Evolutionary conservation across 2,329 filamentous ascomycete species (phyloP).

Genomic region (Cladosporium sp.): DNA sequence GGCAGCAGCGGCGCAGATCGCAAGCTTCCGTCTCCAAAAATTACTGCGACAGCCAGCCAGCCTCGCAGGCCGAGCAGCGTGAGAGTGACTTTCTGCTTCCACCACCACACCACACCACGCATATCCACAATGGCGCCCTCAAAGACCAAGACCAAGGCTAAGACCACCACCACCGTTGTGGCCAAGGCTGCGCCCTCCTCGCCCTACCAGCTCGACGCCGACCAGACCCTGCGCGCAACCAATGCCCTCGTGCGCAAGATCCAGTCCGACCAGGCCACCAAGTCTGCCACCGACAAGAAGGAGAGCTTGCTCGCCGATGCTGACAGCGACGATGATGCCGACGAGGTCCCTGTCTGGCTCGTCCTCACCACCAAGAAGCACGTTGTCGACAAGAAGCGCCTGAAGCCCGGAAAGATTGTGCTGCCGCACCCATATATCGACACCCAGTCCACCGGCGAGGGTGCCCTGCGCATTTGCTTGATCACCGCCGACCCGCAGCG

Average conservation of each 20-base stretch:
- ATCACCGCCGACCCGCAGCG: slow-evolving; percentile 82
- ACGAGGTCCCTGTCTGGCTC: slow-evolving; percentile 56
- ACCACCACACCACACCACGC: slow-evolving; percentile 4
- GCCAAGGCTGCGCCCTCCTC: slow-evolving; percentile 29
- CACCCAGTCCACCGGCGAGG: slow-evolving; percentile 40
- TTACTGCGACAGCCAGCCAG: neutral
- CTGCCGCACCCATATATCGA: slow-evolving; percentile 59
- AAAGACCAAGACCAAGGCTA: neutral
- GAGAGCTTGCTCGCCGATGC: slow-evolving; percentile 52
- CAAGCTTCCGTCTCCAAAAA: slow-evolving; percentile 2
- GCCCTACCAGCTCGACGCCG: slow-evolving; percentile 42
- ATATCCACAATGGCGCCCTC: slow-evolving; percentile 25
- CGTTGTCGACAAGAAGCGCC: slow-evolving; percentile 66
- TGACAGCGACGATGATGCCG: slow-evolving; percentile 41
- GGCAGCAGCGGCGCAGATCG: neutral
- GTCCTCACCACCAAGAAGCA: slow-evolving; percentile 63
- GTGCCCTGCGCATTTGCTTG: slow-evolving; percentile 67
- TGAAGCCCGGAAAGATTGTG: slow-evolving; percentile 78
- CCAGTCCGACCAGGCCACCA: slow-evolving; percentile 38
- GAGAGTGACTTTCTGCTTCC: neutral
- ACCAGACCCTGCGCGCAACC: slow-evolving; percentile 55
- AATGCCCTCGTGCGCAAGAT: slow-evolving; percentile 54
- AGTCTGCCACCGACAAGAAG: slow-evolving; percentile 47
- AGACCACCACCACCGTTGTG: slow-evolving; percentile 25
- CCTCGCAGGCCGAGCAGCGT: neutral